Conservation (phyloP, 345 rosid species). For the Pistacia atlantica region DNA sequence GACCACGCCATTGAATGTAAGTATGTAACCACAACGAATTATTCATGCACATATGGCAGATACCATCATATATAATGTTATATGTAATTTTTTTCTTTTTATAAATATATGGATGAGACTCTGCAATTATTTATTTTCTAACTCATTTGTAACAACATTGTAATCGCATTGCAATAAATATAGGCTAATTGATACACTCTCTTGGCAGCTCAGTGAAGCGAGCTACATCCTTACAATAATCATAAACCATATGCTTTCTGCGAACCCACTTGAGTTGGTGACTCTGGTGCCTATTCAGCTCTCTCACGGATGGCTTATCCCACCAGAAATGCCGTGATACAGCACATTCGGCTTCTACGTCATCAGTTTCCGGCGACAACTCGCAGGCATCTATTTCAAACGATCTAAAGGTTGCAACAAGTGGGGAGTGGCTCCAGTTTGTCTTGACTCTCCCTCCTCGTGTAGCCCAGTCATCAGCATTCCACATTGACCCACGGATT, state of each 20-base stretch:
- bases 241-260: neutral
- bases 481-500: neutral
- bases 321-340: neutral
- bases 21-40: no score
- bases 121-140: no score
- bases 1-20: no score
- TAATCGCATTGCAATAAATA: no score
- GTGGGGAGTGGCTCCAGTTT: neutral
- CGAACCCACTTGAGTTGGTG: slow-evolving; percentile 12
- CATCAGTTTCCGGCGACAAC: neutral
- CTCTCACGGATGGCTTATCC: neutral
- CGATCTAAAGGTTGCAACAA: neutral
- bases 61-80: no score
- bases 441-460: neutral
- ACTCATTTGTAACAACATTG: no score
- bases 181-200: neutral
- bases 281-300: neutral
- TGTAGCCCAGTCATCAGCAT: slow-evolving; percentile 2
- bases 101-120: no score
- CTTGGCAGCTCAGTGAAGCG: neutral
- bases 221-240: neutral
- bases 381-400: slow-evolving; percentile 2
- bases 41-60: no score
- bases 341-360: neutral
- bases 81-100: no score